These are phyloP conservation scores for Metschnikowia matae DNA, from an alignment of 805 yeast species.

Conservation along the genomic window DNA sequence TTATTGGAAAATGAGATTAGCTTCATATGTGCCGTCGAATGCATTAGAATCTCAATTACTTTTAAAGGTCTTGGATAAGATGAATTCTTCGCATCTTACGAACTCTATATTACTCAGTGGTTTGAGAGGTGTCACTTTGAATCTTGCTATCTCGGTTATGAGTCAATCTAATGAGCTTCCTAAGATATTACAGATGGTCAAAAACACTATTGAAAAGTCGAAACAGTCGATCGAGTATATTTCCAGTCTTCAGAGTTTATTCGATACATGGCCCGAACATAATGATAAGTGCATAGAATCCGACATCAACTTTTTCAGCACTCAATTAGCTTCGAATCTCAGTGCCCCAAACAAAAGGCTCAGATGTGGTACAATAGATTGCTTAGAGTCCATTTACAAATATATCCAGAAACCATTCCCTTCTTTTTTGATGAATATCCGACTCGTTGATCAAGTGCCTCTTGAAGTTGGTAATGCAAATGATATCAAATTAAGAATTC, in stretches of 20 bases:
- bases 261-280: neutral
- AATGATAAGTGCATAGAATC: neutral
- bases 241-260: neutral
- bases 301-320: neutral
- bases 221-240: neutral
- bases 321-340: constrained; percentile 2
- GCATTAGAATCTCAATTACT: neutral
- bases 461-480: constrained; percentile 65
- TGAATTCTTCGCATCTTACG: neutral
- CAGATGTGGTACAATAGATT: constrained; percentile 37
- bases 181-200: neutral
- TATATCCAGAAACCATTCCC: constrained; percentile 27
- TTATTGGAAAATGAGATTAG: constrained; percentile 2
- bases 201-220: neutral
- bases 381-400: constrained; percentile 33
- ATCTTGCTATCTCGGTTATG: neutral
- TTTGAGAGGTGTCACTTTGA: neutral
- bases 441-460: constrained; percentile 65
- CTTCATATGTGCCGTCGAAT: neutral
- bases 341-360: neutral
- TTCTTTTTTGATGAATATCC: constrained; percentile 40
- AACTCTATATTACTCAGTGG: neutral
- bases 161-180: neutral
- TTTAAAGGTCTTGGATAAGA: neutral
- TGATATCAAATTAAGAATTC: constrained; percentile 65